Evolutionary conservation across 2,329 filamentous ascomycete genomes (phyloP), one percentile per base, ranked within the genome.

Genomic region (Cladophialophora chaetospira): DNA sequence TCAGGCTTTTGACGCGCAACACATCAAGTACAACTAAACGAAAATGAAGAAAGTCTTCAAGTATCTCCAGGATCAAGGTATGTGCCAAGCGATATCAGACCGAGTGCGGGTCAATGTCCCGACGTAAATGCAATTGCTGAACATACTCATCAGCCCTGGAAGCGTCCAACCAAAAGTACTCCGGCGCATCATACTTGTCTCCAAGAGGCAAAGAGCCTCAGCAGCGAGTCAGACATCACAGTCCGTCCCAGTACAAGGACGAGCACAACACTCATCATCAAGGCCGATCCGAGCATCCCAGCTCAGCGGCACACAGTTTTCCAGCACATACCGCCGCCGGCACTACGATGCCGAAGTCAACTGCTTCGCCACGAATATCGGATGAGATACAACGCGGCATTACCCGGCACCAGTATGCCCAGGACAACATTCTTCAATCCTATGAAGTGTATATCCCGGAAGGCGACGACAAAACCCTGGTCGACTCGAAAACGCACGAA

Each of bases 361-460:
- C 33, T 13, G 28, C 52, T 25, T 33, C 31, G 10, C 46, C 49
- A 28, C 33, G 29, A 10, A 48, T 52, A 2, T 36, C 57, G n/a
- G 50, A 57, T 11, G 28, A 49, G 19, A 33, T 63, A 23, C 44
- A 55, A 15, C 53, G 53, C 3, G 52, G 53, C 13, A 54, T 61
- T 19, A 63, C 54, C n/a, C 58, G 55, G 25, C 61, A 61, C 47
- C 64, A 66, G 43, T 66, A 66, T 29, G 63, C 52, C 6, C 40
- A 48, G 10, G 65, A 65, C 55, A 61, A 62, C 53, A 64, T 66
- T 28, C 55, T 64, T 6, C 65, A 66, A 33, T 62, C 58, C 2
- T 65, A 66, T 43, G 65, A 66, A 25, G 17, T 66, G 28, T 63
- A 62, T 17, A 45, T 62, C 15, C 60, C 60, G 5, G 48, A 58